A percentile compares a stretch with the other conserved stretches of the same genome.
Evolutionary conservation across 495 filamentous ascomycete species (phyloP).

Genomic region (Pyrenula massariospora): DNA sequence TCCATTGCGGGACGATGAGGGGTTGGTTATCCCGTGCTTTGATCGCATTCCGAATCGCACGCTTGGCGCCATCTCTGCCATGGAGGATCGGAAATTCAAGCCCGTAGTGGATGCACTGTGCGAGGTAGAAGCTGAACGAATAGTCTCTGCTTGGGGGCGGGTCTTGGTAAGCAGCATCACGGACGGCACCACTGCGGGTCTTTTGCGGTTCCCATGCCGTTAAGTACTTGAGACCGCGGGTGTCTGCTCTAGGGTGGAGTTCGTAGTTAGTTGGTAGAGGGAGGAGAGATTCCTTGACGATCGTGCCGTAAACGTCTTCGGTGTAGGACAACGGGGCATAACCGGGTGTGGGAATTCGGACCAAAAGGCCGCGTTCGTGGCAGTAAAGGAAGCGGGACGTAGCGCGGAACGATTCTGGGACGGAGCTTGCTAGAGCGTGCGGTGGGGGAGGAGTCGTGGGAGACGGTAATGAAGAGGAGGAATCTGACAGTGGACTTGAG

Average conservation of each 20-base stretch:
- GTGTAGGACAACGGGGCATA: background rate
- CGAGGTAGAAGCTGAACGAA: background rate
- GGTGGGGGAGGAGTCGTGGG: too few species aligned
- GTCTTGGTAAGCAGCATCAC: background rate
- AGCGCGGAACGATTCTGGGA: background rate
- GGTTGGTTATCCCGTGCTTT: background rate
- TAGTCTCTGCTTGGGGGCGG: background rate
- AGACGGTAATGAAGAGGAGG: too few species aligned
- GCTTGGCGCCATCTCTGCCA: background rate
- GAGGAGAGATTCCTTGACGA: background rate
- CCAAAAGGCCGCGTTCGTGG: background rate
- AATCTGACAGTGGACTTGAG: too few species aligned
- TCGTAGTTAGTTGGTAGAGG: background rate
- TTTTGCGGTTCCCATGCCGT: background rate
- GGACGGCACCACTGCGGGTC: background rate
- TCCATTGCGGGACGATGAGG: background rate
- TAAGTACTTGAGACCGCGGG: background rate
- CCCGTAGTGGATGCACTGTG: background rate
- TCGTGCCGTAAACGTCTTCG: background rate
- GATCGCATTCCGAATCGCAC: background rate
- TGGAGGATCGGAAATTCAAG: background rate
- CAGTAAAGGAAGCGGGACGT: background rate
- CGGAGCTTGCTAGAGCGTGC: too few species aligned
- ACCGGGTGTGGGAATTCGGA: background rate
- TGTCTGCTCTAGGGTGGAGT: background rate